Conservation (phyloP, 2,329 filamentous ascomycete species). For the Fusarium verticillioides region DNA sequence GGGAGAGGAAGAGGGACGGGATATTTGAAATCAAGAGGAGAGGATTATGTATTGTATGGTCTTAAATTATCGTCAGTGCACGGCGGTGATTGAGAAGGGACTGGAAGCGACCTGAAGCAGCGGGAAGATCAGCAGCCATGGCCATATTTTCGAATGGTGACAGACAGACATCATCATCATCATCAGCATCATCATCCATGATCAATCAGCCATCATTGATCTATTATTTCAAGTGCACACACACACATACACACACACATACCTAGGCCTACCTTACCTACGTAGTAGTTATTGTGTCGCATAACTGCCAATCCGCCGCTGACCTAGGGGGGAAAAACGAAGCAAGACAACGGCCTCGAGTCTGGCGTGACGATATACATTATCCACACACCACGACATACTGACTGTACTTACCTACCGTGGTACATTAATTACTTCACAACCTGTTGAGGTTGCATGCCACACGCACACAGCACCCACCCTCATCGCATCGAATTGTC, state of each 20-base stretch:
- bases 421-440: slow-evolving; percentile 3
- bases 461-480: not conserved
- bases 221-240: not conserved
- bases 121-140: slow-evolving; percentile 31
- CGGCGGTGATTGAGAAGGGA: slow-evolving; percentile 2
- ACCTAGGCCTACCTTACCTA: not conserved
- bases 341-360: slow-evolving; percentile 30
- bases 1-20: not conserved
- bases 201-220: slow-evolving; percentile 31
- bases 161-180: slow-evolving; percentile 7
- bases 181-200: slow-evolving; percentile 36
- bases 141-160: slow-evolving; percentile 12
- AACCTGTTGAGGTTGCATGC: slow-evolving; percentile 1
- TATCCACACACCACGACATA: slow-evolving; percentile 8
- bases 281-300: not conserved
- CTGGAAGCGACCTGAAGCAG: slow-evolving; percentile 28
- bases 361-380: slow-evolving; percentile 22
- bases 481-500: not conserved
- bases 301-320: slow-evolving; percentile 21
- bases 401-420: not conserved
- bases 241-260: not conserved
- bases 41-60: not conserved
- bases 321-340: slow-evolving; percentile 21
- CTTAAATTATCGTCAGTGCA: not conserved
- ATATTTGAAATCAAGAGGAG: slow-evolving; percentile 32